These are phyloP conservation scores for Sordariomycetes sp. DNA, from an alignment of 2,329 filamentous ascomycete genomes.

Conservation along the genomic window DNA sequence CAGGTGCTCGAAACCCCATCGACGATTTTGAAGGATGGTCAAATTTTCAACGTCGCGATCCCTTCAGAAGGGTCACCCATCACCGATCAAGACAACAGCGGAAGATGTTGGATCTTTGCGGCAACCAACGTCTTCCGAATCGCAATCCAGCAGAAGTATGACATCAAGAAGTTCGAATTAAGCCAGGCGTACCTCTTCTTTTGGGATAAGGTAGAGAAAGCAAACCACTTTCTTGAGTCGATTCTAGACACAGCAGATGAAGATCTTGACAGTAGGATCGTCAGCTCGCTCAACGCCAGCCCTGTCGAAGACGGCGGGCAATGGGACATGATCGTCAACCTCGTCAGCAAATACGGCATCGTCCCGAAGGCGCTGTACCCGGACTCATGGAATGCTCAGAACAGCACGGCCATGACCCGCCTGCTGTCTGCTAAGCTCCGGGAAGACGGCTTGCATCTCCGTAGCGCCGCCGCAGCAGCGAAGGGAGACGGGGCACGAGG, in stretches of 20 bases:
- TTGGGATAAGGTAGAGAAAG: conserved; percentile 90
- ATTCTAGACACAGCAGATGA: conserved; percentile 65
- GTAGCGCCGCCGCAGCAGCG: conserved; percentile 29
- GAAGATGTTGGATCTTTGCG: conserved; percentile 87
- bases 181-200: conserved; percentile 84
- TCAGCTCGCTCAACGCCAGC: conserved; percentile 58
- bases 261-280: conserved; percentile 61
- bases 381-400: conserved; percentile 70
- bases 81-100: conserved; percentile 74
- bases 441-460: conserved; percentile 69
- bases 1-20: conserved; percentile 56
- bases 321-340: conserved; percentile 85
- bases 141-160: conserved; percentile 75
- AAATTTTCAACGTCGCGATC: conserved; percentile 77
- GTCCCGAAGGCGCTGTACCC: conserved; percentile 76
- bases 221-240: conserved; percentile 82
- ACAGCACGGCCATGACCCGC: conserved; percentile 59
- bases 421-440: conserved; percentile 77
- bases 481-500: too few relatives aligned
- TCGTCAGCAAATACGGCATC: conserved; percentile 82
- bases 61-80: conserved; percentile 74
- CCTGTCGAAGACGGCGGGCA: conserved; percentile 77
- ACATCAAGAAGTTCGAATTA: conserved; percentile 71
- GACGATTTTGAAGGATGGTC: conserved; percentile 58
- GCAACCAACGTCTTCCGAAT: conserved; percentile 86